phyloP scores from a whole-genome alignment of 352 stramenopile genomes.

The Phytophthora cactorum region DNA sequence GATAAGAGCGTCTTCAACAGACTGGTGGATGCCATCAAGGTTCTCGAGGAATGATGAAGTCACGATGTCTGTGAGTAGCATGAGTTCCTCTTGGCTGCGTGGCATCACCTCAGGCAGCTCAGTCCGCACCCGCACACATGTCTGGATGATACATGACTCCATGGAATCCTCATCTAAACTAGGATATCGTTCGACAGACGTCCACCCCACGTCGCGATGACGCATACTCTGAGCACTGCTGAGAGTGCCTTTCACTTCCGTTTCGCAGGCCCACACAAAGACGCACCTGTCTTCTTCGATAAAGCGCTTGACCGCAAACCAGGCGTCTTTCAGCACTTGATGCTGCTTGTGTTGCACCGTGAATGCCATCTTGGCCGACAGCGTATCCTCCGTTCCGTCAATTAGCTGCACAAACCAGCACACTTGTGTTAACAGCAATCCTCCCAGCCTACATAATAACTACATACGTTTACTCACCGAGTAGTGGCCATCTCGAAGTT shows the following conservation, averaged over 20 bases:
- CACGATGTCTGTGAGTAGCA: constrained; percentile 34
- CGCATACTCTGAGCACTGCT: constrained; percentile 33
- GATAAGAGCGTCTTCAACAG: constrained; percentile 34
- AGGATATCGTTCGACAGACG: constrained; percentile 11
- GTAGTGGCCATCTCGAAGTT: constrained; percentile 38
- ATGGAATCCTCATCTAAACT: not conserved
- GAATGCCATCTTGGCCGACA: constrained; percentile 42
- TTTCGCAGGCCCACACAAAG: constrained; percentile 40
- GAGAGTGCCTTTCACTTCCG: constrained; percentile 30
- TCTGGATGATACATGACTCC: constrained; percentile 34
- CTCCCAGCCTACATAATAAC: not conserved
- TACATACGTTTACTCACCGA: constrained; percentile 22
- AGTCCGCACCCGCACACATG: constrained; percentile 31
- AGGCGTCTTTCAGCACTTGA: constrained; percentile 35
- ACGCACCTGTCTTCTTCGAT: constrained; percentile 30
- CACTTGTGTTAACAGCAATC: not conserved
- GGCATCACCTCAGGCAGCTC: constrained; percentile 29
- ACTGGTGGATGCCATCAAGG: constrained; percentile 36
- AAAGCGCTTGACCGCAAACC: constrained; percentile 33
- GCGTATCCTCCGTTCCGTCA: constrained; percentile 32
- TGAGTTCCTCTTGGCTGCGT: constrained; percentile 33
- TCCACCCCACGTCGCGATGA: constrained; percentile 32
- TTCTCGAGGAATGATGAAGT: constrained; percentile 36
- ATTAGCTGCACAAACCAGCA: constrained; percentile 21
- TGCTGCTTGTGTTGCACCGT: constrained; percentile 31